These are phyloP conservation scores for Helicostylum pulchrum DNA, from an alignment of 192 early-diverging fungal species.

Conservation along the genomic window DNA sequence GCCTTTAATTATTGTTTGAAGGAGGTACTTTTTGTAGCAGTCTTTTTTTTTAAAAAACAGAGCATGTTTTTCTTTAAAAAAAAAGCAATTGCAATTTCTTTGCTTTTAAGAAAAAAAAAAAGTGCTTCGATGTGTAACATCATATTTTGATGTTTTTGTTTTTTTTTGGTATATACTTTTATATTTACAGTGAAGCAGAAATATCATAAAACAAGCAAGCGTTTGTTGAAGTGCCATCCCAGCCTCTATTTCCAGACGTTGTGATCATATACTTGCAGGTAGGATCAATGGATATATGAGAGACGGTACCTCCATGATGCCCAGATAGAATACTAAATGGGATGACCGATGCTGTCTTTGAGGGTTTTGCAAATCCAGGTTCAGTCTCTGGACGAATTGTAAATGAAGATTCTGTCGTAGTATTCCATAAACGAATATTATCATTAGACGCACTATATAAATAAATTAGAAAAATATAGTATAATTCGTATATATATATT, in stretches of 20 bases:
- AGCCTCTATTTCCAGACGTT: constrained; percentile 91
- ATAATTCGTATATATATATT: background rate
- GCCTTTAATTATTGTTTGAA: too few relatives aligned
- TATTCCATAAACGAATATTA: constrained; percentile 90
- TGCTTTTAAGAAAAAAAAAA: too few relatives aligned
- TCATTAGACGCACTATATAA: constrained; percentile 78
- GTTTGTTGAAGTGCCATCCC: constrained; percentile 88
- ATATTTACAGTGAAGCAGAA: constrained; percentile 41
- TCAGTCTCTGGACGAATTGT: constrained; percentile 36
- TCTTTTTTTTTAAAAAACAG: too few relatives aligned
- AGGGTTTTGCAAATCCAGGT: constrained; percentile 18
- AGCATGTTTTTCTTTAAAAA: too few relatives aligned
- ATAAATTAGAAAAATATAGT: background rate
- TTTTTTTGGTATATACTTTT: background rate
- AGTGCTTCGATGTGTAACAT: too few relatives aligned
- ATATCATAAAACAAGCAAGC: constrained; percentile 85
- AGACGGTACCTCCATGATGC: constrained; percentile 86
- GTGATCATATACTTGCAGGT: constrained; percentile 82
- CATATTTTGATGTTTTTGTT: background rate
- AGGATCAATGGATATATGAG: constrained; percentile 73
- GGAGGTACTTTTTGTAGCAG: too few relatives aligned
- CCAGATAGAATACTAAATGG: constrained; percentile 94
- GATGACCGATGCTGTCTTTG: constrained; percentile 35
- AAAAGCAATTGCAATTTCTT: too few relatives aligned
- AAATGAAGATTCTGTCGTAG: constrained; percentile 46